phyloP scores from a whole-genome alignment of 2,329 filamentous ascomycete species.

The Malbranchea cinnamomea region DNA sequence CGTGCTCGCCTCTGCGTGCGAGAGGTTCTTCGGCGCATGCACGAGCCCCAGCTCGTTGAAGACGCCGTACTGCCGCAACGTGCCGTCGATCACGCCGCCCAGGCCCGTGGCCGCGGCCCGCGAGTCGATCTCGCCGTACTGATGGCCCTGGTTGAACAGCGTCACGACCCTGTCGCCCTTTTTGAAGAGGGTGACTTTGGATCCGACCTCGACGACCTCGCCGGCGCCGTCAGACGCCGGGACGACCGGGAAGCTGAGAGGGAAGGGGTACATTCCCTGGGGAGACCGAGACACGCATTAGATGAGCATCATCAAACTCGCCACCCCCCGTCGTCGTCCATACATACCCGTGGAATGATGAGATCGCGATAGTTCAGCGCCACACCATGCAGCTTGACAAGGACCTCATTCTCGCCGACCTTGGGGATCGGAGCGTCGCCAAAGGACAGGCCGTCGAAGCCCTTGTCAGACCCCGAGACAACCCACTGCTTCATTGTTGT shows the following conservation, averaged over 20 bases:
- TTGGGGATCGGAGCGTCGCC: constrained; percentile 2
- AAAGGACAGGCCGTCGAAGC: constrained; percentile 4
- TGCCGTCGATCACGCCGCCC: constrained; percentile 53
- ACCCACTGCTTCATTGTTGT: constrained; percentile 1
- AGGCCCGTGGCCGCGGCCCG: constrained; percentile 40
- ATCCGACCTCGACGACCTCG: constrained; percentile 37
- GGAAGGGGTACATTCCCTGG: constrained; percentile 32
- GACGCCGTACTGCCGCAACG: constrained; percentile 50
- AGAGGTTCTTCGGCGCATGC: constrained; percentile 41
- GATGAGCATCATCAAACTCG: not conserved
- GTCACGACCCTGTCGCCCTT: constrained; percentile 43
- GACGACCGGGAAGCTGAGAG: constrained; percentile 28
- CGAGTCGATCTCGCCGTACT: constrained; percentile 32
- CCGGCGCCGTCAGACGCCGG: constrained; percentile 29
- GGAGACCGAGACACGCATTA: not conserved
- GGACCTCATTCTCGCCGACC: constrained; percentile 53
- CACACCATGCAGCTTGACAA: constrained; percentile 47
- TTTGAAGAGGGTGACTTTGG: constrained; percentile 41
- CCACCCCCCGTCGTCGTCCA: not conserved
- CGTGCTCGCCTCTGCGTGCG: constrained; percentile 39
- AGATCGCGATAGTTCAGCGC: constrained; percentile 38
- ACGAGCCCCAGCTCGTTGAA: constrained; percentile 58
- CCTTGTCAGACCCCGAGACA: not conserved
- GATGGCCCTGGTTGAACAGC: constrained; percentile 43
- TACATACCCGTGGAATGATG: constrained; percentile 31